These are phyloP conservation scores for Aspergillus fumigatus DNA, from an alignment of 2,329 filamentous ascomycete genomes.

Conservation along the genomic window DNA sequence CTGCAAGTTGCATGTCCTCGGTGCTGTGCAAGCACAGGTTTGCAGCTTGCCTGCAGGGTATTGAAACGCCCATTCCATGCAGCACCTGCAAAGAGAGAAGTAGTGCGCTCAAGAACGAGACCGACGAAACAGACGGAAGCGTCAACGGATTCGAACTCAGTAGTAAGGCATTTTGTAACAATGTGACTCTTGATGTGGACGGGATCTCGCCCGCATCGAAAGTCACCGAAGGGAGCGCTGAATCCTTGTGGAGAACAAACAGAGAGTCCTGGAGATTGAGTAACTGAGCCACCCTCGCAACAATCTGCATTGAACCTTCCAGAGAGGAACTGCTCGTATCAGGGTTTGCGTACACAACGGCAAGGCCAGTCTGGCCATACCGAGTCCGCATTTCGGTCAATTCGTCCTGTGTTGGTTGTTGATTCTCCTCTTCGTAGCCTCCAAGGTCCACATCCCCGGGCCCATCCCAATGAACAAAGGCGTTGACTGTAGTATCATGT, in stretches of 20 bases:
- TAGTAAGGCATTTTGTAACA: conserved; percentile 41
- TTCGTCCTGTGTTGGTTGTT: conserved; percentile 41
- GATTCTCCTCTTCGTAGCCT: conserved; percentile 44
- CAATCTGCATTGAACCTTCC: conserved; percentile 45
- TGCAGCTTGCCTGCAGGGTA: conserved; percentile 34
- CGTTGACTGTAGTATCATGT: conserved; percentile 46
- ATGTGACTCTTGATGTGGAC: conserved; percentile 35
- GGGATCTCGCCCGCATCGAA: conserved; percentile 30
- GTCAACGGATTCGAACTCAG: conserved; percentile 39
- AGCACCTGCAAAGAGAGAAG: conserved; percentile 40
- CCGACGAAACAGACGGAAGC: conserved; percentile 32
- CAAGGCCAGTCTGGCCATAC: conserved; percentile 57
- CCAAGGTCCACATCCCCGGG: conserved; percentile 57
- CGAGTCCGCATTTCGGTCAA: conserved; percentile 40
- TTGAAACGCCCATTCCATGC: conserved; percentile 34
- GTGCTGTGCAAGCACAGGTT: conserved; percentile 52
- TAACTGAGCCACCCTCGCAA: conserved; percentile 48
- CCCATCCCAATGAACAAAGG: conserved; percentile 56
- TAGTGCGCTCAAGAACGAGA: conserved; percentile 39
- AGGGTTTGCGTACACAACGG: conserved; percentile 54
- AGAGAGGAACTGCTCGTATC: conserved; percentile 43
- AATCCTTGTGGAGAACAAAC: conserved; percentile 18
- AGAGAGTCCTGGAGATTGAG: conserved; percentile 47
- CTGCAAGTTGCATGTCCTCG: conserved; percentile 48
- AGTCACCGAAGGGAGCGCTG: conserved; percentile 24